Evolutionary conservation across 495 filamentous ascomycete species (phyloP).

Genomic region (Penicillium waksmanii): DNA sequence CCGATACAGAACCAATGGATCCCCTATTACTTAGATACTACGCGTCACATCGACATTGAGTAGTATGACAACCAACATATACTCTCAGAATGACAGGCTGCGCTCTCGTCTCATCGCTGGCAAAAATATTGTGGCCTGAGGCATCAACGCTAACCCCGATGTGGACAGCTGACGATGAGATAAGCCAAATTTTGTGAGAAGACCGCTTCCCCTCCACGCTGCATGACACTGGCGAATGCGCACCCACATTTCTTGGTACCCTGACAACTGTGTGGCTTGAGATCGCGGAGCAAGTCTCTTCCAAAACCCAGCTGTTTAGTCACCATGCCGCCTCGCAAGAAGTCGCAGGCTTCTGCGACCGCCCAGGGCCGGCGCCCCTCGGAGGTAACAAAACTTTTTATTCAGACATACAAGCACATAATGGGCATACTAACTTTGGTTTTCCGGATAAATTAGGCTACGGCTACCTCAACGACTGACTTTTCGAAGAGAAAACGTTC

Average conservation of each 20-base stretch:
- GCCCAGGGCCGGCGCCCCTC: conserved; percentile 27
- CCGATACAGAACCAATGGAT: too few species aligned
- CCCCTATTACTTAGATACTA: too few species aligned
- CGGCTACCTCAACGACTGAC: conserved; percentile 11
- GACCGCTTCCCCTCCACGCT: conserved; percentile 26
- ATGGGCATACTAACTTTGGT: conserved; percentile 9
- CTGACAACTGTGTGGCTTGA: conserved; percentile 17
- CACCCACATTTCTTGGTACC: conserved; percentile 7
- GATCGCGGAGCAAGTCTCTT: conserved; percentile 3
- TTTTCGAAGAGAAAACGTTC: conserved; percentile 21
- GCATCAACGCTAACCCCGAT: conserved; percentile 21
- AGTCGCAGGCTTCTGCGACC: conserved; percentile 32
- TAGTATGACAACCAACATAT: too few species aligned
- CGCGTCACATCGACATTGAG: too few species aligned
- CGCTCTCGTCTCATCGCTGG: too few species aligned
- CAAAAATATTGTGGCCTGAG: conserved; percentile 20
- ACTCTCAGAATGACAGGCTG: too few species aligned
- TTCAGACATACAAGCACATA: neutral
- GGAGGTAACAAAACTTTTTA: conserved; percentile 38
- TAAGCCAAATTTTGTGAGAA: conserved; percentile 34
- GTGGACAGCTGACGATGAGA: conserved; percentile 29
- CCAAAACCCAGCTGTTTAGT: conserved; percentile 9
- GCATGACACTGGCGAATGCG: conserved; percentile 11
- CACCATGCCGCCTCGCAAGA: conserved; percentile 39
- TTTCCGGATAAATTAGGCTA: conserved; percentile 8